A percentile compares a stretch with the other conserved stretches of the same genome.
Evolutionary conservation across 495 filamentous ascomycete genomes (phyloP).

Genomic region (Entonaema liquescens): DNA sequence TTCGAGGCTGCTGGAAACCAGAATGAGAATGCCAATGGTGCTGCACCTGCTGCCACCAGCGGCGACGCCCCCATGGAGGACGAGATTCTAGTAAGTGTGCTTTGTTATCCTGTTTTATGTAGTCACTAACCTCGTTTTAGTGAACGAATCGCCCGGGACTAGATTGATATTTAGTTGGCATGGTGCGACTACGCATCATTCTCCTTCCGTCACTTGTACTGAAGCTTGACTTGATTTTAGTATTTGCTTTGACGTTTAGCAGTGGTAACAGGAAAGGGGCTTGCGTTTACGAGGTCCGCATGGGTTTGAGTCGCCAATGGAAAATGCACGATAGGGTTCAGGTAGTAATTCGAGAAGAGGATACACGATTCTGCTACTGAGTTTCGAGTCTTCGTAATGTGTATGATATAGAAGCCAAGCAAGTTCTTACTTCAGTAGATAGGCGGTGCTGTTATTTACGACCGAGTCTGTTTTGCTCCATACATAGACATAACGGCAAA

Average conservation of each 20-base stretch:
- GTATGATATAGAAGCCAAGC: background rate
- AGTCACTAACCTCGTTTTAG: slow-evolving; percentile 18
- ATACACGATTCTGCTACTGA: slow-evolving; percentile 5
- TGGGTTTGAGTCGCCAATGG: slow-evolving; percentile 9
- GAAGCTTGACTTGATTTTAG: slow-evolving; percentile 1
- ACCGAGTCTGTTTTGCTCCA: background rate
- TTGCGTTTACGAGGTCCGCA: slow-evolving; percentile 2
- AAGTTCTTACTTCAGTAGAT: background rate
- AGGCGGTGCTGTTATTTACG: background rate
- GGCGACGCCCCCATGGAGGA: slow-evolving; percentile 64
- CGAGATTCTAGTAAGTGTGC: slow-evolving; percentile 51
- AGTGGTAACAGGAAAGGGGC: slow-evolving; percentile 14
- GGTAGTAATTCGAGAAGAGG: slow-evolving; percentile 22
- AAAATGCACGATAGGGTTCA: slow-evolving; percentile 24
- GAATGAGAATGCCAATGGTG: slow-evolving; percentile 56
- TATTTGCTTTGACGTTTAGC: slow-evolving; percentile 9
- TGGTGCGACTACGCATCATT: slow-evolving; percentile 2
- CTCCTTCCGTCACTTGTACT: slow-evolving; percentile 8
- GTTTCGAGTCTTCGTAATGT: background rate
- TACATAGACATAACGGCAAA: background rate
- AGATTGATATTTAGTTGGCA: background rate
- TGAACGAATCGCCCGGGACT: slow-evolving; percentile 21
- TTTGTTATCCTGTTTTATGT: background rate
- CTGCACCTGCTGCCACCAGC: slow-evolving; percentile 48
- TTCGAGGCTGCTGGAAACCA: slow-evolving; percentile 61